A percentile compares a stretch with the other conserved stretches of the same genome.
Evolutionary conservation across 1,284 basidiomycete species (phyloP).

Genomic region (Austroboletus olivaceoglutinosus): DNA sequence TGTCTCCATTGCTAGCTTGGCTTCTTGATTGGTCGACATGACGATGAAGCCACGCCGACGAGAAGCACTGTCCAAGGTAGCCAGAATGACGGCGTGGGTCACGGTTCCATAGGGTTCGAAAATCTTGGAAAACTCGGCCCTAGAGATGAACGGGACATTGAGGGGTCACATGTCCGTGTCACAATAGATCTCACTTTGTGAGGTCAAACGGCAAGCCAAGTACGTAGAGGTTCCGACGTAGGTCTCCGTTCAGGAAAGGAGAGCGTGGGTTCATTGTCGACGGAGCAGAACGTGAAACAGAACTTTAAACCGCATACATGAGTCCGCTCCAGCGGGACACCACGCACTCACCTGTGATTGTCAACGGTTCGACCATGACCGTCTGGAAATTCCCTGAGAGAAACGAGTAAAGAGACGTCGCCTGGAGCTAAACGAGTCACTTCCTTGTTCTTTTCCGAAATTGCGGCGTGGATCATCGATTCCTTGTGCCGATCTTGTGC

Average conservation of each 20-base stretch:
- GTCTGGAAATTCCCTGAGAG: constrained; percentile 12
- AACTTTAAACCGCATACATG: constrained; percentile 36
- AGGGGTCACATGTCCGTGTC: background rate
- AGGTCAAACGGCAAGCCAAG: constrained; percentile 75
- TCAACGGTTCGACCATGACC: background rate
- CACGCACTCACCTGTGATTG: constrained; percentile 10
- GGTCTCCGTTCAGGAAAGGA: constrained; percentile 41
- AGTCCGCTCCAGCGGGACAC: background rate
- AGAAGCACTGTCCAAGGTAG: constrained; percentile 76
- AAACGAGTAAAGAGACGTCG: constrained; percentile 12
- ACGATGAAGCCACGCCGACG: constrained; percentile 77
- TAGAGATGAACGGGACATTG: constrained; percentile 23
- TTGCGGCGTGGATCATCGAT: background rate
- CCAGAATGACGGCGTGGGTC: constrained; percentile 70
- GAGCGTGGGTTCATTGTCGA: constrained; percentile 12
- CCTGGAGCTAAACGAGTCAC: background rate
- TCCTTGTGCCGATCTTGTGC: constrained; percentile 7
- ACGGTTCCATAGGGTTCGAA: constrained; percentile 67
- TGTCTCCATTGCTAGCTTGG: constrained; percentile 59
- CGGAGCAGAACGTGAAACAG: constrained; percentile 22
- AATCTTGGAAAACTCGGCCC: constrained; percentile 57
- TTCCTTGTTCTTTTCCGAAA: constrained; percentile 12
- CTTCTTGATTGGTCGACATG: constrained; percentile 69
- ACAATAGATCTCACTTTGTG: constrained; percentile 52
- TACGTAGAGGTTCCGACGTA: constrained; percentile 74